A percentile compares a stretch with the other conserved stretches of the same genome.
Evolutionary conservation across 2,329 filamentous ascomycete species (phyloP).

Genomic region (Gnomoniopsis sp.): DNA sequence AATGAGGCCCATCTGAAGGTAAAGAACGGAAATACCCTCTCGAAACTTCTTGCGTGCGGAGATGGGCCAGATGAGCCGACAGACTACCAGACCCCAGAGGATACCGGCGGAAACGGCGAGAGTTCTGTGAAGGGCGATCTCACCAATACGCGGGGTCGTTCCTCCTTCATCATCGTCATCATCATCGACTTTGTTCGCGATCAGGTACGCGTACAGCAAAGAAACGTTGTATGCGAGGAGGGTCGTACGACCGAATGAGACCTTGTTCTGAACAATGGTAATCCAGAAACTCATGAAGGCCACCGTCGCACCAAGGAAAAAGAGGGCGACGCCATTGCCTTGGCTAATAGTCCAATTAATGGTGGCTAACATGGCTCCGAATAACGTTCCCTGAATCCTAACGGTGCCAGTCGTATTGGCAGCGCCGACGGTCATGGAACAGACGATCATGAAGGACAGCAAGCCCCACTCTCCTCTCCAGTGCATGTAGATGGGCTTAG

Average conservation of each 20-base stretch:
- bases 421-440: conserved; percentile 94
- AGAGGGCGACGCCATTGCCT: conserved; percentile 72
- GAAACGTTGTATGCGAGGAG: conserved; percentile 95
- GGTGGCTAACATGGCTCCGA: conserved; percentile 74
- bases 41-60: conserved; percentile 85
- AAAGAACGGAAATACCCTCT: conserved; percentile 84
- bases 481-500: conserved; percentile 74
- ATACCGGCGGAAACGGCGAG: conserved; percentile 83
- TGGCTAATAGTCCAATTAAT: conserved; percentile 73
- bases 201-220: conserved; percentile 88
- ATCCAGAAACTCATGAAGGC: conserved; percentile 85
- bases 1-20: conserved; percentile 90
- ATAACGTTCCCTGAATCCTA: conserved; percentile 79
- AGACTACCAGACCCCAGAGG: conserved; percentile 88
- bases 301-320: conserved; percentile 77
- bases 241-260: conserved; percentile 88
- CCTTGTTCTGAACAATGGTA: conserved; percentile 79
- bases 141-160: conserved; percentile 74
- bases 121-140: conserved; percentile 85
- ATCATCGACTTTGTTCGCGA: conserved; percentile 75
- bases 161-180: conserved; percentile 89
- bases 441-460: conserved; percentile 96
- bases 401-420: conserved; percentile 89
- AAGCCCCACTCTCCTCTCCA: conserved; percentile 98
- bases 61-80: conserved; percentile 88